Base-by-base conservation (phyloP, 129 eudicot species). In the Arctium lappa region DNA sequence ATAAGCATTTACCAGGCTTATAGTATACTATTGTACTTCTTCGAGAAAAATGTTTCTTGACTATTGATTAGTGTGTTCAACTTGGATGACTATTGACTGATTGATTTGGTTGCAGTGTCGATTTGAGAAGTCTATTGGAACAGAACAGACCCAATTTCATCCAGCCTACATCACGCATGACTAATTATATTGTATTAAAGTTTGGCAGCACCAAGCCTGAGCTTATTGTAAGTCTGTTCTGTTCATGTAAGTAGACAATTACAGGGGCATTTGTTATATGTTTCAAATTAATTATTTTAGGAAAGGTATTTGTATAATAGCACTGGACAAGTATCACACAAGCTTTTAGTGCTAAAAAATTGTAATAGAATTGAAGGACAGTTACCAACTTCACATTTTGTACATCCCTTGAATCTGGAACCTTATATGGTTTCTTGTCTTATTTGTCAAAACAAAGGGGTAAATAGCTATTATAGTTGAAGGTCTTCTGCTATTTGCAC, bases 81-180 rank as follows among this genome's bases (percentile, higher is more conserved):
- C 44, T 72, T 37, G 73, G 46, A 15, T 76, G 27, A 32, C 11
- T 72, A 32, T 39, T 83, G 2, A 70, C 36, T 72, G 48, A 9
- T 18, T 86, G 81, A 16, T 86, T 62, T 44, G 86, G 74, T 73
- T 86, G 88, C 92, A 94, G 98, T 86, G 96, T 94, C 78, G 95
- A 94, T 81, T 94, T 94, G 96, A 94, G 89, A 88, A 85, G 89
- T 79, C 87, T 94, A 78, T 86, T 87, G 82, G 95, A 94, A 81
- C 89, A 88, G 83, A 92, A 94, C 89, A 94, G 86, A 73, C 87
- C 86, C 38, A 89, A 92, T 84, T 94, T 91, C 75, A 88, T 94
- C 46, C 98, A 94, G 38, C 96, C 98, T n/a, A 81, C 94, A 10
- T 94, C 98, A 4, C 89, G 98, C 62, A 94, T 92, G 97, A 92